phyloP scores from a whole-genome alignment of 2,329 filamentous ascomycete species.

The Mycosphaerella sp. region DNA sequence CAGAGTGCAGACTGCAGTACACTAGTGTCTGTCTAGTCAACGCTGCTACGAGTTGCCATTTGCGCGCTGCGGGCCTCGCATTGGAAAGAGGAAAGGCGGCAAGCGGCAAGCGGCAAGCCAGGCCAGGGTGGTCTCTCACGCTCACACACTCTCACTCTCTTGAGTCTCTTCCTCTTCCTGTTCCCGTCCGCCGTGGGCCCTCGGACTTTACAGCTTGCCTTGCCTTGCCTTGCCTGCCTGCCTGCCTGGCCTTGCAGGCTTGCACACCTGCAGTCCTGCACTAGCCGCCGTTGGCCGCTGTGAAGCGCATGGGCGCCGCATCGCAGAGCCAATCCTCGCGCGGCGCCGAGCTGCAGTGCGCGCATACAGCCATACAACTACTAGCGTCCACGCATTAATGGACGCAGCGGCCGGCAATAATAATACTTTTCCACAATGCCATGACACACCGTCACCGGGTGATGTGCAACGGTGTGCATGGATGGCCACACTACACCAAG shows the following conservation, averaged over 20 bases:
- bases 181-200: not conserved
- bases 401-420: constrained; percentile 11
- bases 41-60: not conserved
- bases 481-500: not conserved
- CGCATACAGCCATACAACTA: no score
- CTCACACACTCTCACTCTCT: no score
- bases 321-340: constrained; percentile 15
- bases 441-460: constrained; percentile 9
- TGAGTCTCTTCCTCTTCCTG: constrained; percentile 9
- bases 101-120: no score
- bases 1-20: no score
- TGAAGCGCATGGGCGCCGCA: constrained; percentile 17
- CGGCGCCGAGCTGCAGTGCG: not conserved
- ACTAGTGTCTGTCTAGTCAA: no score
- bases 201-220: constrained; percentile 9
- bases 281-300: constrained; percentile 1
- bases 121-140: no score
- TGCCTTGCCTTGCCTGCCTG: constrained; percentile 6
- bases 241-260: no score
- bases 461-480: constrained; percentile 15
- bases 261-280: constrained; percentile 12
- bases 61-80: constrained; percentile 7
- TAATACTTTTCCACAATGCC: no score
- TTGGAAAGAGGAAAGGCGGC: not conserved
- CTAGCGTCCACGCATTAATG: constrained; percentile 11